These are phyloP conservation scores for Candida corydali DNA, from an alignment of 805 yeast species.

Conservation along the genomic window DNA sequence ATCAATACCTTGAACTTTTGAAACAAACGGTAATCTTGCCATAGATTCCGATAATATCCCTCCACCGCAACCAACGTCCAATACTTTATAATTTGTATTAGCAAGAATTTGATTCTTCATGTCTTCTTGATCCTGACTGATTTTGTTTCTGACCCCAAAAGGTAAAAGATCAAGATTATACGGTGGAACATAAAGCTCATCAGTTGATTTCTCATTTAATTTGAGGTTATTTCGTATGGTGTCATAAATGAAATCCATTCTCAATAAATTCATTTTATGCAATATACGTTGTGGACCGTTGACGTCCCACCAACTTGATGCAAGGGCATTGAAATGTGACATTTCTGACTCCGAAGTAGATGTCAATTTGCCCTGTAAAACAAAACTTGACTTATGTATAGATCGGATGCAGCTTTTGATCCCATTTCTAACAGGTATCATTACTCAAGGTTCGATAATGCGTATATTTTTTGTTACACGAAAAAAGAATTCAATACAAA, in stretches of 20 bases:
- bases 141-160: constrained; percentile 41
- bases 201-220: constrained; percentile 38
- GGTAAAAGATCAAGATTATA: constrained; percentile 70
- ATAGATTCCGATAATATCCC: constrained; percentile 86
- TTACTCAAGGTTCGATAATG: too few relatives aligned
- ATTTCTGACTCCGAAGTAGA: constrained; percentile 60
- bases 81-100: constrained; percentile 43
- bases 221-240: constrained; percentile 46
- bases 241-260: constrained; percentile 81
- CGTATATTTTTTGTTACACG: background rate
- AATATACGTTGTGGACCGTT: constrained; percentile 89
- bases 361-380: constrained; percentile 16
- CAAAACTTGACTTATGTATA: background rate
- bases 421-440: too few relatives aligned
- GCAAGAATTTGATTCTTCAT: constrained; percentile 36
- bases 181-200: constrained; percentile 71
- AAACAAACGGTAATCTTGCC: constrained; percentile 67
- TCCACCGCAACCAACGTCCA: constrained; percentile 99
- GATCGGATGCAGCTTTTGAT: constrained; percentile 1
- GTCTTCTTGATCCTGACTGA: constrained; percentile 47
- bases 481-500: background rate
- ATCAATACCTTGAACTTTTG: constrained; percentile 76
- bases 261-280: constrained; percentile 87
- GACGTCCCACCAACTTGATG: constrained; percentile 98
- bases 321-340: constrained; percentile 78